A percentile compares a stretch with the other conserved stretches of the same genome.
Evolutionary conservation across 495 filamentous ascomycete species (phyloP).

Genomic region (Hypoxylon lienhwacheense): DNA sequence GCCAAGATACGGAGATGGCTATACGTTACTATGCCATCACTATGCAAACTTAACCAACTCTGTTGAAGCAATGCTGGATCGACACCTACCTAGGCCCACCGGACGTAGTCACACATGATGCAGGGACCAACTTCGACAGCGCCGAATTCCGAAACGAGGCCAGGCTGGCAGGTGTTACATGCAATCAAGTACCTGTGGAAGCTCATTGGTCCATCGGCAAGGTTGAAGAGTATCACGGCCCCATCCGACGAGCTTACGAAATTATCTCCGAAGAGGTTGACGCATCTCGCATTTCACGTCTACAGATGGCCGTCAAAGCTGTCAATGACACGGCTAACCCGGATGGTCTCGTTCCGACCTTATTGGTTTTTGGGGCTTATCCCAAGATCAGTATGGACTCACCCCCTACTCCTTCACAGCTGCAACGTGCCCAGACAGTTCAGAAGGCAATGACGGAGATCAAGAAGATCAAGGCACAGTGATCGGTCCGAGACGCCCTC

Average conservation of each 20-base stretch:
- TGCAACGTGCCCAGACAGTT: constrained; percentile 16
- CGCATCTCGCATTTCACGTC: background rate
- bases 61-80: constrained; percentile 34
- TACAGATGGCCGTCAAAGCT: constrained; percentile 37
- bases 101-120: constrained; percentile 23
- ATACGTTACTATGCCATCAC: too few species aligned
- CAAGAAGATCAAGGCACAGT: constrained; percentile 16
- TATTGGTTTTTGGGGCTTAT: background rate
- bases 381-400: background rate
- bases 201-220: constrained; percentile 31
- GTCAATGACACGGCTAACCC: constrained; percentile 15
- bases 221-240: constrained; percentile 22
- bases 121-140: constrained; percentile 34
- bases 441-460: constrained; percentile 27
- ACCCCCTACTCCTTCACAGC: background rate
- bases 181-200: constrained; percentile 24
- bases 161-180: background rate
- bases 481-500: constrained; percentile 12
- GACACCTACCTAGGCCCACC: constrained; percentile 35
- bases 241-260: constrained; percentile 10
- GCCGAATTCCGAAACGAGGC: constrained; percentile 30
- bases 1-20: too few species aligned
- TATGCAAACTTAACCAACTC: too few species aligned
- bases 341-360: background rate
- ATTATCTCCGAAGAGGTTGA: constrained; percentile 29